Conservation (phyloP, 495 filamentous ascomycete genomes). For the Penicillium paxilli region DNA sequence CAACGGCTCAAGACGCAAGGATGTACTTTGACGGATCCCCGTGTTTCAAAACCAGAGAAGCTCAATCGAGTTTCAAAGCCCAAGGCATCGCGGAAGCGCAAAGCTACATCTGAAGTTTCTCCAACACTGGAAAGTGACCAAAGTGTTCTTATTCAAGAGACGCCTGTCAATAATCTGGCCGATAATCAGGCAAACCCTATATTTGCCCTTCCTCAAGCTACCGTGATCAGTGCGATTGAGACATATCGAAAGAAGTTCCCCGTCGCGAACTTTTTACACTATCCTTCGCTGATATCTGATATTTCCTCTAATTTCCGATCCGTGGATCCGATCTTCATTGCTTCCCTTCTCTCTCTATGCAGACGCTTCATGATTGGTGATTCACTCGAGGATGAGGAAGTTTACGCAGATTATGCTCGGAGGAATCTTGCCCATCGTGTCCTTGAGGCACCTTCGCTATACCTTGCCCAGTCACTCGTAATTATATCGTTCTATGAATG, state of each 20-base stretch:
- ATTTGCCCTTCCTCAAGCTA: conserved; percentile 26
- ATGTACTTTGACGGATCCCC: conserved; percentile 38
- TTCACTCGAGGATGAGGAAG: conserved; percentile 29
- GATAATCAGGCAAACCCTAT: conserved; percentile 22
- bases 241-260: conserved; percentile 46
- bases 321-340: conserved; percentile 44
- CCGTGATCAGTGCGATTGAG: conserved; percentile 40
- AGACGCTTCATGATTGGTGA: conserved; percentile 37
- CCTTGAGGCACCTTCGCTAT: conserved; percentile 43
- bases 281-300: conserved; percentile 44
- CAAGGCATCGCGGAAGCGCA: conserved; percentile 13
- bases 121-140: background rate
- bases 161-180: conserved; percentile 1
- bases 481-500: conserved; percentile 48
- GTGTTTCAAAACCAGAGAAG: conserved; percentile 7
- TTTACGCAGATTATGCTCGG: conserved; percentile 40
- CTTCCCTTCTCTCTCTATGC: conserved; percentile 40
- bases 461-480: conserved; percentile 43
- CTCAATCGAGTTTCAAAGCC: conserved; percentile 2
- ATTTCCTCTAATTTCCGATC: conserved; percentile 32
- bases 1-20: conserved; percentile 20
- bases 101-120: conserved; percentile 5
- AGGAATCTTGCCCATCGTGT: conserved; percentile 35
- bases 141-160: background rate
- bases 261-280: conserved; percentile 45